Evolutionary conservation across 768 basidiomycete genomes (phyloP), one percentile per base, ranked within the genome.

Genomic region (Mycena kentingensis): DNA sequence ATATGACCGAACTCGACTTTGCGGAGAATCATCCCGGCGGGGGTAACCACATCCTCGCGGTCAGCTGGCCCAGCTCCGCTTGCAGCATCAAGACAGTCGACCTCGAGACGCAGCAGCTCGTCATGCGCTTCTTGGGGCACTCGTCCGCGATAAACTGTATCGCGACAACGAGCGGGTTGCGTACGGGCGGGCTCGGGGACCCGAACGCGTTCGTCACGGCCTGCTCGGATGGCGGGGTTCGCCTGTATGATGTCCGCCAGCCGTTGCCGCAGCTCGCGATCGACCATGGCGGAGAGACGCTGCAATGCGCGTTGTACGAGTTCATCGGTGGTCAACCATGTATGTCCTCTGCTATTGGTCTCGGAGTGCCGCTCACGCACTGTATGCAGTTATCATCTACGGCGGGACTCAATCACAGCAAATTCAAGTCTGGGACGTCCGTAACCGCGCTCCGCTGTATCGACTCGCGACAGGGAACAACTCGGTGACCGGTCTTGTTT

Each of bases 391-490:
- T 5, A 49, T 66, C 2, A 67, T 71, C 54, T 60, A 69, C 0
- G 72, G 68, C 4, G 57, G 68, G 3, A 43, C 48, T 3, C 49
- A 51, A 22, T 60, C 56, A 6, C 60, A 73, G 53, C 59, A 62
- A 12, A 65, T 74, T 52, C 68, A 70, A 45, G 36, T 72, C 35
- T 74, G 70, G 70, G 72, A 74, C 51, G 55, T 70, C 8, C 71
- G 73, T 19, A 67, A 65, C 1, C 63, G 60, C 29, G 55, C 55
- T 21, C 48, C 59, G 39, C 61, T 73, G 19, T 73, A 73, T 57
- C 72, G 73, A 56, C 68, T 74, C 34, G 55, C 69, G 18, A 72
- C 71, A 5, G 73, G 73, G 4, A 74, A 74, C 60, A 73, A 67
- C 55, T 43, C 50, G 1, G 70, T 72, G 5, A 43, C 36, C 1